These are phyloP conservation scores for Citrus hindsii DNA, from an alignment of 345 rosid genomes.

Conservation along the genomic window DNA sequence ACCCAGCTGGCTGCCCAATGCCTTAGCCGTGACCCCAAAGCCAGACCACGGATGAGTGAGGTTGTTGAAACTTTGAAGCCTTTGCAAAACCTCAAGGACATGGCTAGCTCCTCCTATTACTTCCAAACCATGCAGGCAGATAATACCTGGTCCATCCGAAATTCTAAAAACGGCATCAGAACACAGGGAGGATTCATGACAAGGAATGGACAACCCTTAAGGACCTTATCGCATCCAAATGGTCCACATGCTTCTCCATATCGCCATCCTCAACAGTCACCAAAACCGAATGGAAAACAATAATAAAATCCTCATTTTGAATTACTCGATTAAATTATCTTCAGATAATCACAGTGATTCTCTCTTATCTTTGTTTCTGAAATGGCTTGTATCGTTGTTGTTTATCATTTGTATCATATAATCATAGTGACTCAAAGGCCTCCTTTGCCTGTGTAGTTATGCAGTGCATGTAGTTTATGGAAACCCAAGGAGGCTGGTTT, in stretches of 20 bases:
- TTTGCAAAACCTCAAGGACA: conserved; percentile 78
- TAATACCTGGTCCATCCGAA: conserved; percentile 15
- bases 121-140: conserved; percentile 57
- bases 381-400: neutral
- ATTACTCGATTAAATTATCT: neutral
- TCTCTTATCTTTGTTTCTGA: neutral
- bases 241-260: conserved; percentile 58
- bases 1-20: conserved; percentile 79
- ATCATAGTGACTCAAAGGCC: neutral
- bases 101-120: conserved; percentile 80
- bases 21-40: conserved; percentile 88
- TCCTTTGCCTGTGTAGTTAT: conserved; percentile 1
- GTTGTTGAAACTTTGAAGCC: conserved; percentile 73
- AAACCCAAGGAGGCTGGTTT: conserved; percentile 9
- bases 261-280: conserved; percentile 50
- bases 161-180: conserved; percentile 49
- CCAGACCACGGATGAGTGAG: conserved; percentile 90
- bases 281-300: conserved; percentile 60
- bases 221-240: conserved; percentile 62
- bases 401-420: neutral
- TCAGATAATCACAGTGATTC: neutral
- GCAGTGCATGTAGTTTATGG: neutral
- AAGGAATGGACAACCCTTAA: conserved; percentile 70
- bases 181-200: conserved; percentile 59
- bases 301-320: conserved; percentile 16